Percentiles rank a stretch among this genome's conserved stretches.
phyloP scores from a whole-genome alignment of 768 basidiomycete species.

The Trichaptum fuscoviolaceum region DNA sequence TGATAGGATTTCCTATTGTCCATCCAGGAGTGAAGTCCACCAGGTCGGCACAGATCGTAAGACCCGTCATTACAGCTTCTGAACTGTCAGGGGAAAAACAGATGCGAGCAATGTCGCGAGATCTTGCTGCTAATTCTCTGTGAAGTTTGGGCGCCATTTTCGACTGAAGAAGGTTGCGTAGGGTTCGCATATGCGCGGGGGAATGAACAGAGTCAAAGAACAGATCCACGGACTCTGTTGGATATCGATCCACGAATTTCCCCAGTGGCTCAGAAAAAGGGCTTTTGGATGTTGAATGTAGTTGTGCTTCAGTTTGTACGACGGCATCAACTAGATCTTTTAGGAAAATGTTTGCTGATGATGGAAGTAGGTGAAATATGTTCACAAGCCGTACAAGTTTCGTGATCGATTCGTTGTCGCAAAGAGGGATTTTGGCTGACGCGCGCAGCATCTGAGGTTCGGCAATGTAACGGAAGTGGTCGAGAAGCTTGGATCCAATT shows the following conservation, averaged over 20 bases:
- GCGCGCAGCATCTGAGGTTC: constrained; percentile 80
- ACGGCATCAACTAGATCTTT: constrained; percentile 81
- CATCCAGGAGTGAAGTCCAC: constrained; percentile 60
- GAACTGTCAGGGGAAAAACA: constrained; percentile 48
- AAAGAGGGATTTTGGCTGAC: constrained; percentile 72
- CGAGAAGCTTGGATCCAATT: constrained; percentile 94
- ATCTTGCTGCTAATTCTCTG: constrained; percentile 59
- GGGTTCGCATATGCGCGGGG: constrained; percentile 74
- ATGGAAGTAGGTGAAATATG: constrained; percentile 94
- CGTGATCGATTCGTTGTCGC: constrained; percentile 86
- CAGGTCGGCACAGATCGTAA: constrained; percentile 76
- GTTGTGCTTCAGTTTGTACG: constrained; percentile 86
- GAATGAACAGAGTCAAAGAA: constrained; percentile 77
- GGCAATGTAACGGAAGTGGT: constrained; percentile 91
- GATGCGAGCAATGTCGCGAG: constrained; percentile 44
- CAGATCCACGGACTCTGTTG: constrained; percentile 77
- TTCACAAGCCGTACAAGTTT: constrained; percentile 94
- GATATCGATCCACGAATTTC: constrained; percentile 88
- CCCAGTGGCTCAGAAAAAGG: constrained; percentile 93
- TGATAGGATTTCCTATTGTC: constrained; percentile 61
- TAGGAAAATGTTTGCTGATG: constrained; percentile 88
- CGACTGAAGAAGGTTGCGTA: constrained; percentile 78
- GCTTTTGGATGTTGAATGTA: constrained; percentile 85
- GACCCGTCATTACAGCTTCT: constrained; percentile 55
- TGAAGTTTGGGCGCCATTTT: constrained; percentile 71